Base-by-base conservation (phyloP, 495 filamentous ascomycete genomes). In the Bryoglossum gracile region DNA sequence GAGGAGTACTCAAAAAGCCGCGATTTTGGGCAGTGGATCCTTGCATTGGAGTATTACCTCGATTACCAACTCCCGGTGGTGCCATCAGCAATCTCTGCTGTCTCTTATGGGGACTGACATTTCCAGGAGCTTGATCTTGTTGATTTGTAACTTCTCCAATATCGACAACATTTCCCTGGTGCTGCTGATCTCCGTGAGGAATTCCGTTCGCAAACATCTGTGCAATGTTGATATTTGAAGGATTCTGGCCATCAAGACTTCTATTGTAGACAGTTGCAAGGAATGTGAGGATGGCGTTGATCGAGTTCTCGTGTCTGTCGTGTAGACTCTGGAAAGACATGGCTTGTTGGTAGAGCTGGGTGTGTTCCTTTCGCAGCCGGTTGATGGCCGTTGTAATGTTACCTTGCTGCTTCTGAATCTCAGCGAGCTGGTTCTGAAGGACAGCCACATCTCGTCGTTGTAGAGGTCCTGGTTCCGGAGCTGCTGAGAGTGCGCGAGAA, bases 241-340 rank as follows among this genome's bases (percentile, higher is more conserved):
- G 69, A 36, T 80, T 81, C n/a, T 73, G 70, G 44, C 75, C 71
- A 61, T 79, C 75, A 38, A 79, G 61, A 46, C 73, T 75, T 46
- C 77, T 85, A 56, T 92, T 86, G 70, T 96, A 98, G 8, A 98
- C 88, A 8, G 92, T 96, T 14, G 92, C 94, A 2, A 98, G 76
- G 63, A 97, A 98, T 24, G 89, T 95, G 13, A 98, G 72, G 55
- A 98, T 97, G 19, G 94, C 92, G 57, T 95, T 97, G 62, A 98
- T 98, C 8, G 89, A 95, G 58, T 89, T 95, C 63, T 98, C 94
- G 59, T 98, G 92, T 24, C 94, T 83, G 42, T 90, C 89, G 59
- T 98, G 92, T 61, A 92, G 78, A 25, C 80, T 83, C 62, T 95
- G 89, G 65, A 96, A 96, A 46, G 86, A 83, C 35, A 84, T 74